phyloP scores from a whole-genome alignment of 192 early-diverging fungal species.

The Mortierella hygrophila region DNA sequence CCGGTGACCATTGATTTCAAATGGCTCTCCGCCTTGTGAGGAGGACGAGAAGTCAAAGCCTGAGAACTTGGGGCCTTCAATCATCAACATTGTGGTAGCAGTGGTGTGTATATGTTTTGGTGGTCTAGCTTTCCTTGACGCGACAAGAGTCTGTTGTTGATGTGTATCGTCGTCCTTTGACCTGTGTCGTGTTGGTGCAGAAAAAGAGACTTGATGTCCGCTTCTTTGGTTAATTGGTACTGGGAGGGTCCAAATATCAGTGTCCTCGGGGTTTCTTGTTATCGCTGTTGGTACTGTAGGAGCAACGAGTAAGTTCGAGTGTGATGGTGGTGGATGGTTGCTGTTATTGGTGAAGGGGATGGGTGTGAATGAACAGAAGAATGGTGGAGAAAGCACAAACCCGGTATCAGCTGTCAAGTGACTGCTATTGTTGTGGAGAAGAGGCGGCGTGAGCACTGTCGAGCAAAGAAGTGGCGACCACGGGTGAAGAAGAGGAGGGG shows the following conservation, averaged over 20 bases:
- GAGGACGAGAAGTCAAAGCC: constrained; percentile 35
- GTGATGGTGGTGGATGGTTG: neutral
- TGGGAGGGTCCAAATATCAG: neutral
- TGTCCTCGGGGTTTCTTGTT: neutral
- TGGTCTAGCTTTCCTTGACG: neutral
- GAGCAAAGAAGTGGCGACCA: neutral
- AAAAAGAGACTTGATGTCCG: neutral
- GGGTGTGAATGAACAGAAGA: neutral
- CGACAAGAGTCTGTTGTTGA: neutral
- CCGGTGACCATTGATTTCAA: constrained; percentile 29
- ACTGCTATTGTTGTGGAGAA: constrained; percentile 3
- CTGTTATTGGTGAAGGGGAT: neutral
- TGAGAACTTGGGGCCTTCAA: constrained; percentile 53
- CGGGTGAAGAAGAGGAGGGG: neutral
- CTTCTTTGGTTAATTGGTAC: neutral
- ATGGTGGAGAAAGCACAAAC: neutral
- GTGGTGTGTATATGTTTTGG: neutral
- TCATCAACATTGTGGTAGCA: constrained; percentile 26
- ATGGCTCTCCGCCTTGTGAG: constrained; percentile 3
- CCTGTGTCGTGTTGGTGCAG: neutral
- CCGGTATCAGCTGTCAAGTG: neutral
- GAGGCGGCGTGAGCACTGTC: neutral
- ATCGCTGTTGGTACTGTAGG: neutral
- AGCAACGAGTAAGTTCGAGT: neutral
- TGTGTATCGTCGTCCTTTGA: neutral